Conservation (phyloP, 176 grass and related monocot genomes). For the Tillandsia leiboldiana region DNA sequence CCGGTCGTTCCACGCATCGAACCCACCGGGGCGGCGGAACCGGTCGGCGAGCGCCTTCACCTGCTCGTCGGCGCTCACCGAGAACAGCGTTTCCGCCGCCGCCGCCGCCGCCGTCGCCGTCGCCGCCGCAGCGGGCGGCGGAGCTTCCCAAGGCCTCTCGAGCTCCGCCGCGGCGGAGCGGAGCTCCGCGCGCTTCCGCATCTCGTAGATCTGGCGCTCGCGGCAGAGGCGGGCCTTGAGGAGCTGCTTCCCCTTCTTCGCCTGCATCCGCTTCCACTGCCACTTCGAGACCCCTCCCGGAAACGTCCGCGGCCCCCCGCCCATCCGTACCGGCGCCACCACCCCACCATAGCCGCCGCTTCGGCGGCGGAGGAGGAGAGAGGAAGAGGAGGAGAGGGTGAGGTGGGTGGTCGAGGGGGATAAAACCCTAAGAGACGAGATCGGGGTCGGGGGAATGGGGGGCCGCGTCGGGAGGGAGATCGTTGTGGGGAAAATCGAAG, state of each 20-base stretch:
- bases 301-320: constrained; percentile 71
- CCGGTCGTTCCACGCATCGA: constrained; percentile 93
- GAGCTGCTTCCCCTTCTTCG: constrained; percentile 71
- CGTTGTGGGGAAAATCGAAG: too few relatives aligned
- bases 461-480: too few relatives aligned
- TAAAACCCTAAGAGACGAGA: too few relatives aligned
- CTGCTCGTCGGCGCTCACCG: constrained; percentile 76
- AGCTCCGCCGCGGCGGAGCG: constrained; percentile 54
- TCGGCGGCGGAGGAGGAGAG: neutral
- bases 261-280: constrained; percentile 98
- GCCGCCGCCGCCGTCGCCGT: constrained; percentile 21
- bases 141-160: constrained; percentile 79
- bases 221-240: constrained; percentile 81
- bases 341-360: neutral
- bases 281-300: constrained; percentile 85
- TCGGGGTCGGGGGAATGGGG: too few relatives aligned
- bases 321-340: constrained; percentile 36
- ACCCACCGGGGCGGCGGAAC: constrained; percentile 70
- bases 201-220: constrained; percentile 96
- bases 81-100: constrained; percentile 62
- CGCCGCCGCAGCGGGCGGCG: neutral
- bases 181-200: constrained; percentile 79
- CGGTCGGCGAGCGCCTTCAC: constrained; percentile 78
- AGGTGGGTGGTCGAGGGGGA: constrained; percentile 10
- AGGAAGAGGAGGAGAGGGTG: constrained; percentile 3